phyloP scores from a whole-genome alignment of 2,329 filamentous ascomycete species.

The Monosporascus sp. region DNA sequence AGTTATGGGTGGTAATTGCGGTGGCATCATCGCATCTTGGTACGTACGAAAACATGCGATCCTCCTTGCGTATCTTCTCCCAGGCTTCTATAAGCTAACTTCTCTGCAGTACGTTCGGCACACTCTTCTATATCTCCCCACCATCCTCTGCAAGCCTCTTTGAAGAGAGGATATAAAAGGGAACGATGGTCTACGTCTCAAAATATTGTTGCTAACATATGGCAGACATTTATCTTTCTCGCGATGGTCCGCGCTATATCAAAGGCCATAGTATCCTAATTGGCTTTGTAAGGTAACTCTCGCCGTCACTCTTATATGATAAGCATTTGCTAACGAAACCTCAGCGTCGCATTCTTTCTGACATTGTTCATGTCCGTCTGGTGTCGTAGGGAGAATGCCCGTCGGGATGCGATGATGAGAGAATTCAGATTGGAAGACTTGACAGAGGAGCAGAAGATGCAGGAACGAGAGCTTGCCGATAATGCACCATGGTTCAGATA shows the following conservation, averaged over 20 bases:
- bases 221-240: slow-evolving; percentile 41
- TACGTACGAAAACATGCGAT: slow-evolving; percentile 7
- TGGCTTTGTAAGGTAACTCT: slow-evolving; percentile 19
- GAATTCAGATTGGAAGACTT: slow-evolving; percentile 13
- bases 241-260: slow-evolving; percentile 31
- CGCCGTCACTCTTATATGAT: too few relatives aligned
- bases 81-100: neutral
- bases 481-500: slow-evolving; percentile 28
- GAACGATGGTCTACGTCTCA: slow-evolving; percentile 7
- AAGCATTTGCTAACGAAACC: neutral
- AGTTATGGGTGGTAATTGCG: slow-evolving; percentile 55
- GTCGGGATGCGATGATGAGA: slow-evolving; percentile 18
- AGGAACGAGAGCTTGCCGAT: slow-evolving; percentile 27
- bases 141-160: too few relatives aligned
- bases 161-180: too few relatives aligned
- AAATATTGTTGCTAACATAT: slow-evolving; percentile 23
- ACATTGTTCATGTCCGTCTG: slow-evolving; percentile 28
- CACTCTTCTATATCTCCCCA: too few relatives aligned
- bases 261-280: slow-evolving; percentile 35
- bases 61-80: too few relatives aligned
- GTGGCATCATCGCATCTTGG: slow-evolving; percentile 6
- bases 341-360: slow-evolving; percentile 26
- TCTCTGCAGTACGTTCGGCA: neutral
- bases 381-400: slow-evolving; percentile 26
- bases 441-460: slow-evolving; percentile 23